Percentiles rank a stretch among this genome's conserved stretches.
Conservation (phyloP, 345 rosid genomes). For the Boechera stricta region DNA sequence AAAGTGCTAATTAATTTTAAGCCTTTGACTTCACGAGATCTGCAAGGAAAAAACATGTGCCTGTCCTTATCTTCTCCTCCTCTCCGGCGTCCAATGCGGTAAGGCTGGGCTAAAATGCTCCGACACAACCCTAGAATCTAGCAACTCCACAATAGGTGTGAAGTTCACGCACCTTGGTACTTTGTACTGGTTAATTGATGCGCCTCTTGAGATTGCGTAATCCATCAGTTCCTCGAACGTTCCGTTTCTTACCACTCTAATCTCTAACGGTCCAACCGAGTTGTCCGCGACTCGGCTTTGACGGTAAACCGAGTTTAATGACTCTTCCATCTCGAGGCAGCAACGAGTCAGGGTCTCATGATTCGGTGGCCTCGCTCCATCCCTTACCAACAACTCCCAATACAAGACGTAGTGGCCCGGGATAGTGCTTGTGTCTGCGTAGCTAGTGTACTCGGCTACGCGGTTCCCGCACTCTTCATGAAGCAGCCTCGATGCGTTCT, state of each 20-base stretch:
- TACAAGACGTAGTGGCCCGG: slow-evolving; percentile 95
- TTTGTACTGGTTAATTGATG: slow-evolving; percentile 95
- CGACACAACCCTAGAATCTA: slow-evolving; percentile 77
- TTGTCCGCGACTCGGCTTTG: slow-evolving; percentile 82
- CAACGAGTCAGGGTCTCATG: slow-evolving; percentile 59
- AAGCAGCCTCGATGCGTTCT: slow-evolving; percentile 61
- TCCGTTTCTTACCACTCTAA: slow-evolving; percentile 80
- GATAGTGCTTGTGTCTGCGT: slow-evolving; percentile 71
- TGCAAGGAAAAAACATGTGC: slow-evolving; percentile 22
- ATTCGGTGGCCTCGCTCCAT: slow-evolving; percentile 52
- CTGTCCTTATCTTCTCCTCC: slow-evolving; percentile 49
- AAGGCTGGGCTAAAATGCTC: slow-evolving; percentile 70
- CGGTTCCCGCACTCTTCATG: slow-evolving; percentile 57
- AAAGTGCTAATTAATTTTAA: slow-evolving; percentile 37
- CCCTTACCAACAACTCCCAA: slow-evolving; percentile 77
- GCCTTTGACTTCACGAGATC: slow-evolving; percentile 45
- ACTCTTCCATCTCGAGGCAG: slow-evolving; percentile 88
- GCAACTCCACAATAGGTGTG: slow-evolving; percentile 85
- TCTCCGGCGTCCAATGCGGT: slow-evolving; percentile 87
- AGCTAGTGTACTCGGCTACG: slow-evolving; percentile 94
- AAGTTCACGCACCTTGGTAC: slow-evolving; percentile 94
- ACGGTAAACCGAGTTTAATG: slow-evolving; percentile 87
- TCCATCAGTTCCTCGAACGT: slow-evolving; percentile 98
- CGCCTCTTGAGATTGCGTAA: slow-evolving; percentile 92
- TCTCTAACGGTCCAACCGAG: slow-evolving; percentile 87